Percentiles rank a stretch among this genome's conserved stretches.
Evolutionary conservation across 1,284 basidiomycete species (phyloP).

Genomic region (Puccinia hordei): DNA sequence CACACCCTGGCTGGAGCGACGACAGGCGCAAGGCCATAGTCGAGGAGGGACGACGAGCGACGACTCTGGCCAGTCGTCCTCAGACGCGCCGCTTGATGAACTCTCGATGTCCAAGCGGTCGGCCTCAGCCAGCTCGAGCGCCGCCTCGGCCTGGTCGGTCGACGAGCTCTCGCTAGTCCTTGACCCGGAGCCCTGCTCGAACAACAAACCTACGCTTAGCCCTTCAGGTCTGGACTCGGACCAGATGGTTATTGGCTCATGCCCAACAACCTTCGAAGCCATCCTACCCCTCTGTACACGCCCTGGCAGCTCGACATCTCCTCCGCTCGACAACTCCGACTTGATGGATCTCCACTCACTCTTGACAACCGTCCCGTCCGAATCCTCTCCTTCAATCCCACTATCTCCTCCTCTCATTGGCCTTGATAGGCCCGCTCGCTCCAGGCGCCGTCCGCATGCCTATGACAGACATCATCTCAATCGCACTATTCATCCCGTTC

Average conservation of each 20-base stretch:
- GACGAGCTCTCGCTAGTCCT: neutral
- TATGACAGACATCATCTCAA: neutral
- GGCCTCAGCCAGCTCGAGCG: neutral
- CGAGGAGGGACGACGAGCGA: neutral
- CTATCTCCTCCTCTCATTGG: neutral
- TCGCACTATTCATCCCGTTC: neutral
- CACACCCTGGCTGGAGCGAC: slow-evolving; percentile 2
- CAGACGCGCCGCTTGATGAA: neutral
- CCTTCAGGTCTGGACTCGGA: neutral
- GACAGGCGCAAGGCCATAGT: neutral
- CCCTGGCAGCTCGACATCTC: neutral
- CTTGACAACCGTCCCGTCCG: neutral
- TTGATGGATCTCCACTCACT: neutral
- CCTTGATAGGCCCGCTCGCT: neutral
- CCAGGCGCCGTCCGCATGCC: neutral
- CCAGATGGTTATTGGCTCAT: neutral
- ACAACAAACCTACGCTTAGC: neutral
- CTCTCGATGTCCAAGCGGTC: slow-evolving; percentile 5
- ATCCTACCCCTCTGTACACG: neutral
- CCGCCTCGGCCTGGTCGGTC: neutral
- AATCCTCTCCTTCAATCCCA: neutral
- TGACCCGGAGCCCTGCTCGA: neutral
- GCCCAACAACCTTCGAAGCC: neutral
- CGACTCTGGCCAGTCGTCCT: neutral
- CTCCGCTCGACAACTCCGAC: neutral